Conservation (phyloP, 2,329 filamentous ascomycete species). For the Pseudopithomyces chartarum region DNA sequence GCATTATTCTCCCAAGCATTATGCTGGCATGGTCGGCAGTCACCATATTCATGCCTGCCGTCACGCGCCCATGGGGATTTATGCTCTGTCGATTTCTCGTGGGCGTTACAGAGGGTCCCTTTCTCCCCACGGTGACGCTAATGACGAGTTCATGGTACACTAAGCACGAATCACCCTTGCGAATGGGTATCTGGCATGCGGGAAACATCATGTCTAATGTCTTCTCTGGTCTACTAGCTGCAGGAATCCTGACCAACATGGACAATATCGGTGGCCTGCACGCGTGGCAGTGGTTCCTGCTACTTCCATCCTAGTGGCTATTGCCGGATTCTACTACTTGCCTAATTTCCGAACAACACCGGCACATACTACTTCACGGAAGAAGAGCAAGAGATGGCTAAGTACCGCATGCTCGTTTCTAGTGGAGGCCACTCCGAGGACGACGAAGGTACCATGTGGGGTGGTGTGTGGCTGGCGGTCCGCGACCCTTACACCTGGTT, state of each 20-base stretch:
- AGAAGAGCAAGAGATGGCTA: slow-evolving; percentile 29
- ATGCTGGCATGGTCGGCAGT: slow-evolving; percentile 51
- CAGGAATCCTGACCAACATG: slow-evolving; percentile 53
- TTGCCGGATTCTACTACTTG: slow-evolving; percentile 44
- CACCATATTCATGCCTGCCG: slow-evolving; percentile 52
- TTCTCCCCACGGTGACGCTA: slow-evolving; percentile 45
- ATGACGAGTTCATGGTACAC: slow-evolving; percentile 55
- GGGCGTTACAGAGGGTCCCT: slow-evolving; percentile 47
- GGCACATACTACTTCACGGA: slow-evolving; percentile 18
- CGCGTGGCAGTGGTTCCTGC: slow-evolving; percentile 53
- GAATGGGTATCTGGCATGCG: slow-evolving; percentile 54
- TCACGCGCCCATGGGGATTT: slow-evolving; percentile 42
- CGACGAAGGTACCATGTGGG: slow-evolving; percentile 46
- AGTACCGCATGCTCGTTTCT: slow-evolving; percentile 35
- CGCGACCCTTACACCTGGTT: slow-evolving; percentile 49
- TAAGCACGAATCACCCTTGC: slow-evolving; percentile 49
- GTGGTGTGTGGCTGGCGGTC: slow-evolving; percentile 44
- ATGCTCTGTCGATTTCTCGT: slow-evolving; percentile 46
- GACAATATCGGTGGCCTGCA: slow-evolving; percentile 45
- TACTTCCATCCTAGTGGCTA: slow-evolving; percentile 48
- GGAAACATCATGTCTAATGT: slow-evolving; percentile 54
- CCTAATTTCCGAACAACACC: slow-evolving; percentile 25
- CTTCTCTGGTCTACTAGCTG: slow-evolving; percentile 52
- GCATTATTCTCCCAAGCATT: slow-evolving; percentile 44
- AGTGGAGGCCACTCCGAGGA: slow-evolving; percentile 46